Evolutionary conservation across 2,329 filamentous ascomycete species (phyloP).

Genomic region (Dryadomyces quercivorus): DNA sequence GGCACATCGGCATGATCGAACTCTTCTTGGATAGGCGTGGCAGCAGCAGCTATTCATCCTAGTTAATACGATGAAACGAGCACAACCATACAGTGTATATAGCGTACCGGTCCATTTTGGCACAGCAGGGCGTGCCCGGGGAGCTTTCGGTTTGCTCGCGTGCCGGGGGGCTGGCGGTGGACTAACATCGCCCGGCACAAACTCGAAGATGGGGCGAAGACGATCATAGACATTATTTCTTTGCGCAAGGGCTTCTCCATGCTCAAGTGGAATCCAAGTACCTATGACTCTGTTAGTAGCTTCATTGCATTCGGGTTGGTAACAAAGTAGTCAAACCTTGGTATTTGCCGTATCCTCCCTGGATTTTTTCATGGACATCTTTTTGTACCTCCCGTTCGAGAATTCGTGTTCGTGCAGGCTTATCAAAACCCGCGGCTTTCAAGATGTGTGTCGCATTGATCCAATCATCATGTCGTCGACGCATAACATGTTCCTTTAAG

Average conservation of each 20-base stretch:
- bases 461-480: slow-evolving; percentile 85
- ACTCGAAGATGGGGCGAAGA: slow-evolving; percentile 81
- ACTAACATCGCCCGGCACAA: slow-evolving; percentile 68
- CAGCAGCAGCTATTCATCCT: slow-evolving; percentile 5
- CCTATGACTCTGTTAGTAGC: slow-evolving; percentile 34
- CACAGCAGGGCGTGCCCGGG: slow-evolving; percentile 48
- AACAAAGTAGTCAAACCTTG: slow-evolving; percentile 46
- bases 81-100: not conserved
- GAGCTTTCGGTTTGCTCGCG: slow-evolving; percentile 71
- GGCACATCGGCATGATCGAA: slow-evolving; percentile 51
- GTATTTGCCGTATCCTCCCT: slow-evolving; percentile 97
- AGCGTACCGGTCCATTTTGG: slow-evolving; percentile 44
- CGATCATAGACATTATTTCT: slow-evolving; percentile 80
- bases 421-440: slow-evolving; percentile 94
- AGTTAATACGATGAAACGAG: not conserved
- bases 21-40: slow-evolving; percentile 39
- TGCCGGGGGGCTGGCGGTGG: slow-evolving; percentile 92
- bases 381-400: slow-evolving; percentile 95
- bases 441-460: slow-evolving; percentile 99
- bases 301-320: too few relatives aligned
- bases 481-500: slow-evolving; percentile 82
- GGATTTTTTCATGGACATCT: slow-evolving; percentile 92
- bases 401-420: slow-evolving; percentile 87
- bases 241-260: slow-evolving; percentile 69
- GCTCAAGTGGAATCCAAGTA: slow-evolving; percentile 86